Base-by-base conservation (phyloP, 75 land plant genomes). In the Cunninghamia lanceolata region DNA sequence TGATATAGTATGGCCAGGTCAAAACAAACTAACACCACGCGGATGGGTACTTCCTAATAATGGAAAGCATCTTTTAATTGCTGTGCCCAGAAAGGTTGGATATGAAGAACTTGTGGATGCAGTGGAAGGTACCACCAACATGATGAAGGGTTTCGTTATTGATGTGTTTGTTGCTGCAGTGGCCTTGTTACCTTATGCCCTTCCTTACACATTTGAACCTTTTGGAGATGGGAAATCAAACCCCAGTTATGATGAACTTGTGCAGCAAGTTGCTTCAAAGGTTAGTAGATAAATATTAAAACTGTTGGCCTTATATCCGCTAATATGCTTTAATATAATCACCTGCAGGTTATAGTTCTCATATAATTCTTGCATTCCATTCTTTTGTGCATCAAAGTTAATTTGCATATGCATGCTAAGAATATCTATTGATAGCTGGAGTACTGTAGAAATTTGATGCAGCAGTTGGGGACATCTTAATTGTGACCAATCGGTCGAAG, bases 11-110 rank as follows among this genome's bases (percentile, higher is more conserved):
- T 96, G 98, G 98, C 98, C 98, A 19, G 98, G 98, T 71, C 89
- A 91, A 81, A 86, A 85, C 43, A 71, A 87, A 79, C 84, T 38
- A 19, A 79, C 39, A 68, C 98, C 98, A 83, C 88, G 90, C 30
- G 98, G 98, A 30, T 94, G 98, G 98, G 96, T 92, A 16, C 88
- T 93, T 53, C 98, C 98, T 2, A 89, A 96, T 83, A 96, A 93
- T 87, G 96, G 94, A 17, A 87, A 85, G 82, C 89, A 91, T 80
- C 78, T 96, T n/a, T 85, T 87, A 50, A 96, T 96, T 81, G 96
- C 84, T 2, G 94, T 96, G 14, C 98, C 98, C 54, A 85, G 87
- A 53, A 88, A 88, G 75, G 85, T 76, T 16, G 89, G 91, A 54
- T 92, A 52, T 77, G 42, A 70, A 32, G 89, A 92, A 42, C 84